Evolutionary conservation across 2,329 filamentous ascomycete species (phyloP), one percentile per base, ranked within the genome.

Genomic region (Exophiala calicioides): DNA sequence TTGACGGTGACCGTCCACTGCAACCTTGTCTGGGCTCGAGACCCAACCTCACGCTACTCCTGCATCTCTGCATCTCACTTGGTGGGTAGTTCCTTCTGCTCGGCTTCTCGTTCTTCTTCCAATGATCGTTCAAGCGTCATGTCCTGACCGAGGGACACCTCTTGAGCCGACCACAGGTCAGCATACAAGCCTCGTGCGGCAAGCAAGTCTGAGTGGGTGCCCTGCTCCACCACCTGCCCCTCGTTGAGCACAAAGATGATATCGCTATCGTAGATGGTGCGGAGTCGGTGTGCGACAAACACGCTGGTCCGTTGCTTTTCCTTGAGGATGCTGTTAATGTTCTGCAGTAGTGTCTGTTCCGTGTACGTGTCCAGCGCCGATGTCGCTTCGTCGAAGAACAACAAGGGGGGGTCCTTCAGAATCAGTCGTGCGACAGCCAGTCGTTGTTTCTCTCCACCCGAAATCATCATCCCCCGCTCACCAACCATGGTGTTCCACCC

Each of bases 191-290:
- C 88, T 12, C 72, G 57, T 23, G 70, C 74, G 57, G 93, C 86
- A 52, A 97, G 81, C 48, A 98, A 70, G 65, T 93, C 80, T 49
- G 85, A 79, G 67, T 98, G 93, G 12, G 87, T 95, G 10, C 93
- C 93, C 66, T 80, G 82, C 71, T 97, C 93, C 2, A 84, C 88
- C n/a, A 97, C 90, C 10, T 74, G 75, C 0, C 93, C 93, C 50
- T 87, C 84, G 63, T 84, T 85, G 46, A 97, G 72, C 27, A 97
- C 93, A 60, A 97, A 90, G 59, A 97, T 97, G 59, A 90, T 73
- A 68, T 97, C 87, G 29, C 88, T 88, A 62, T 97, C 93, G 62
- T 88, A 95, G 56, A 98, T 96, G 0, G 93, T 97, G 41, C 91
- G 81, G 50, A 98, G 71, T 13, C 93, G 80, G 67, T 97, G 93